Base-by-base conservation (phyloP, 306 rosid genomes). In the Phaseolus lunatus region DNA sequence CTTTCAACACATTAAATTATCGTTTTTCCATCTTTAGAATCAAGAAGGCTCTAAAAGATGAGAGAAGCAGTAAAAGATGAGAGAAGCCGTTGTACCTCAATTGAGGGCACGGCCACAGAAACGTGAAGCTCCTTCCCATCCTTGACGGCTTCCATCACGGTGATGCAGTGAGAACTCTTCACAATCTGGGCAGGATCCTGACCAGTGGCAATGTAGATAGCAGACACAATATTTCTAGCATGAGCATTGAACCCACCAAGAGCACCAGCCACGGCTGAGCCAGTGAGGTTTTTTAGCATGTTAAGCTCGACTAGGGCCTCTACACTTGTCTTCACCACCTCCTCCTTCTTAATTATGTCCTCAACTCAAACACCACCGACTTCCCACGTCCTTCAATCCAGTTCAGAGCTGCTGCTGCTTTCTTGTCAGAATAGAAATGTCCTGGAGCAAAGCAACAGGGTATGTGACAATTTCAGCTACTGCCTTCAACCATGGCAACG, bases 111-210 rank as follows among this genome's bases (percentile, higher is more conserved):
- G 27, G 93, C 79, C 57, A 89, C 93, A 49, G 93, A 89, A 74
- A 89, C 14, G 73, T 89, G 93, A 80, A 89, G 93, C 78, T 89
- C 91, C 70, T 84, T 87, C 73, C 93, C 93, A 58, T 85, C 73
- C 43, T 89, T 87, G 37, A 87, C 78, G 14, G 93, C 76, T 78
- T 87, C 93, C 89, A 89, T 87, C 93, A 89, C 87, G 69, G 92
- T 85, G 24, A 88, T 86, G 78, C 95, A 88, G 56, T 90, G 92
- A 44, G 92, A 90, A 80, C 96, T 90, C 85, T 90, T 92, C 20
- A 90, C 83, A 84, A 88, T 90, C 82, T 90, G 92, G 72, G 96
- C 96, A 31, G 96, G 96, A 82, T 90, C 96, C 61, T 90, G 96
- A 78, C 96, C 96, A 4, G 91, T 90, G 84, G 96, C 96, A 29